phyloP scores from a whole-genome alignment of 2,329 filamentous ascomycete species.

The Fusarium continuum region DNA sequence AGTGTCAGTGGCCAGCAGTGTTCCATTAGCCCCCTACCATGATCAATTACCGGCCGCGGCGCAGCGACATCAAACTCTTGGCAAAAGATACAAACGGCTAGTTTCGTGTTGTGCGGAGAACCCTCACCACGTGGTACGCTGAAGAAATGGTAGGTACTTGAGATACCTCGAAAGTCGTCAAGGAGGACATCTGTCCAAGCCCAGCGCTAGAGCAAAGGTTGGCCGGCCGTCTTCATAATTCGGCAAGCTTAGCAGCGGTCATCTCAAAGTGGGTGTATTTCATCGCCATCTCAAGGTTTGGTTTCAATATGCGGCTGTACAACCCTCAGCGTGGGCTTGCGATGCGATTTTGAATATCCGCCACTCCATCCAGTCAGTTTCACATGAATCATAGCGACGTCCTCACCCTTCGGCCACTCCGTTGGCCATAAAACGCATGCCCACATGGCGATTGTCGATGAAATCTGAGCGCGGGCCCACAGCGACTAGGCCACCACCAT shows the following conservation, averaged over 20 bases:
- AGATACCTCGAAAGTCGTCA: slow-evolving; percentile 30
- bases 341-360: not conserved
- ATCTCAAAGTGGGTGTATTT: slow-evolving; percentile 7
- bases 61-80: slow-evolving; percentile 6
- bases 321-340: not conserved
- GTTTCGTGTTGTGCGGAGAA: slow-evolving; percentile 22
- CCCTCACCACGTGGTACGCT: slow-evolving; percentile 19
- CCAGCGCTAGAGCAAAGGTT: slow-evolving; percentile 15
- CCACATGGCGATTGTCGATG: slow-evolving; percentile 21
- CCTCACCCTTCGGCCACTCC: slow-evolving; percentile 17
- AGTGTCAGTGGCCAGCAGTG: slow-evolving; percentile 6
- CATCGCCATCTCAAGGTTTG: slow-evolving; percentile 1
- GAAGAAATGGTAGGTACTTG: slow-evolving; percentile 23
- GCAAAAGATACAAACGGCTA: slow-evolving; percentile 1
- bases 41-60: slow-evolving; percentile 27
- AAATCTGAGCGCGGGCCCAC: not conserved
- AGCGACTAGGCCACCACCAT: slow-evolving; percentile 18
- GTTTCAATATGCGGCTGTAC: slow-evolving; percentile 10
- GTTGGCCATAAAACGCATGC: slow-evolving; percentile 7
- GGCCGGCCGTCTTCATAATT: not conserved
- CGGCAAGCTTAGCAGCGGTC: not conserved
- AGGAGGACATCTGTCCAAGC: slow-evolving; percentile 18
- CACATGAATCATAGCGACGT: slow-evolving; percentile 15
- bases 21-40: not conserved
- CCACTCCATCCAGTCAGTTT: slow-evolving; percentile 1